Evolutionary conservation across 331 rosid genomes (phyloP).

Genomic region (Pyracantha coccinea): DNA sequence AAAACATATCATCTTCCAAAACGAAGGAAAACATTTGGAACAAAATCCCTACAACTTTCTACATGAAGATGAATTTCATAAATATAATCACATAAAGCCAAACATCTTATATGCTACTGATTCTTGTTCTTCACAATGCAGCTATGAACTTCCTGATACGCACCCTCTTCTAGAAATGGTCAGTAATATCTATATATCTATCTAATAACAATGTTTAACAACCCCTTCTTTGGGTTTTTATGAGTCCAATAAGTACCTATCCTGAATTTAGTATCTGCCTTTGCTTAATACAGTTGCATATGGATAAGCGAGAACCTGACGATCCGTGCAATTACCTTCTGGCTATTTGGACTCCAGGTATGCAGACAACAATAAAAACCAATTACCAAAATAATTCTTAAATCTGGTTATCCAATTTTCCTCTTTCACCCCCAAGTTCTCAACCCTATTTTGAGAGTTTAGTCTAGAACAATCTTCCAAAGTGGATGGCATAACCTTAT

Average conservation of each 20-base stretch:
- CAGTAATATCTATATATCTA: conserved; percentile 23
- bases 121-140: conserved; percentile 42
- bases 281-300: conserved; percentile 37
- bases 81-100: background rate
- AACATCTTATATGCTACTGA: conserved; percentile 2
- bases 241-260: background rate
- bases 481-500: background rate
- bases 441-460: background rate
- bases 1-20: background rate
- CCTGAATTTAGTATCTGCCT: conserved; percentile 11
- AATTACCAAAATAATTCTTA: background rate
- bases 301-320: conserved; percentile 84
- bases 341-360: conserved; percentile 99
- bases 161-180: conserved; percentile 95
- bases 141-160: conserved; percentile 92
- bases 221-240: background rate
- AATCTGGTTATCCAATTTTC: background rate
- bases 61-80: background rate
- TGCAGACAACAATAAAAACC: conserved; percentile 4
- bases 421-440: background rate
- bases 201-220: conserved; percentile 6
- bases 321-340: conserved; percentile 92
- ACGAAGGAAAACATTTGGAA: background rate
- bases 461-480: background rate
- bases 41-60: background rate